phyloP scores from a whole-genome alignment of 176 grass and related monocot genomes.

The Ampelocalamus luodianensis region DNA sequence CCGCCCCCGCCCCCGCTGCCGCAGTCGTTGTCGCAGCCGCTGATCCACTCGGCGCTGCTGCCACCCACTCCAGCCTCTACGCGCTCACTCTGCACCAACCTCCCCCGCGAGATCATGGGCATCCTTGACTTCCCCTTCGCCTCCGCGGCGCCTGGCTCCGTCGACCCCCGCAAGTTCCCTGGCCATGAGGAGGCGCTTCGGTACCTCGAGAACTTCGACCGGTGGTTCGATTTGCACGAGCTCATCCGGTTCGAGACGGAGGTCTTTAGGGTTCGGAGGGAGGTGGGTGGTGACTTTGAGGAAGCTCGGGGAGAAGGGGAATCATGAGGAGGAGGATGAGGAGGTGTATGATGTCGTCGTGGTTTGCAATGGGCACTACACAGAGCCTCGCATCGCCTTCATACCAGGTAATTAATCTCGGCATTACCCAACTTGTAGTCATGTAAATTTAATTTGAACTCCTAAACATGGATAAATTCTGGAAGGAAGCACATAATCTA shows the following conservation, averaged over 20 bases:
- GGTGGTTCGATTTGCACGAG: conserved; percentile 57
- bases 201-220: conserved; percentile 76
- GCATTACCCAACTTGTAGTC: no score
- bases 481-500: no score
- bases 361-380: no score
- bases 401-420: no score
- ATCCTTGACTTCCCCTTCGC: conserved; percentile 86
- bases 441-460: no score
- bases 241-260: conserved; percentile 71
- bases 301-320: conserved; percentile 52
- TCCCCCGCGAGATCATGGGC: conserved; percentile 85
- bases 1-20: conserved; percentile 16
- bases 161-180: conserved; percentile 65
- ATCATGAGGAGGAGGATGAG: no score
- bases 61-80: conserved; percentile 80
- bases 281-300: no score
- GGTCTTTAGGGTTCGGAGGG: conserved; percentile 53
- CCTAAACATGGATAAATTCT: no score
- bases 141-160: not conserved
- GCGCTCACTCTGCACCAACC: conserved; percentile 84
- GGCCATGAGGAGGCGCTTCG: conserved; percentile 79
- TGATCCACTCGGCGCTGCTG: conserved; percentile 64
- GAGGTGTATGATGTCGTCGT: no score
- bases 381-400: no score
- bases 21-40: no score